A percentile compares a stretch with the other conserved stretches of the same genome.
Conservation (phyloP, 495 filamentous ascomycete genomes). For the Penicillium argentinense region DNA sequence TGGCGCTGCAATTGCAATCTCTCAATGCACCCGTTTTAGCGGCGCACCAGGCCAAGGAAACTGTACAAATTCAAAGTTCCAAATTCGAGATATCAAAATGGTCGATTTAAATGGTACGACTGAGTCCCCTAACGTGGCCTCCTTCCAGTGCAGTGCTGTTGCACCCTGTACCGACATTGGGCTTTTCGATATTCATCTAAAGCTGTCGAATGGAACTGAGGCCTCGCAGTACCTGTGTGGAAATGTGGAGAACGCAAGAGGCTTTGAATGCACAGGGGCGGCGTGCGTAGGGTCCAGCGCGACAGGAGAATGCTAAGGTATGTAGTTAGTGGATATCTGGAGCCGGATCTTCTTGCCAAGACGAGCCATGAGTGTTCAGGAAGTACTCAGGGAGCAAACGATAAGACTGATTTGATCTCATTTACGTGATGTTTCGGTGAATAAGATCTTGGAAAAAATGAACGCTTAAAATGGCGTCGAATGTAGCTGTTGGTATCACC, state of each 20-base stretch:
- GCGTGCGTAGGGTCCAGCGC: conserved; percentile 32
- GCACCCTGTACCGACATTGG: conserved; percentile 33
- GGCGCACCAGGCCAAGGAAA: conserved; percentile 27
- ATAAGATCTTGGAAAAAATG: no score
- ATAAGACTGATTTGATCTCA: no score
- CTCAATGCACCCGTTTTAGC: conserved; percentile 41
- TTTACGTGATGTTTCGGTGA: no score
- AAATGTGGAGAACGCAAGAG: conserved; percentile 26
- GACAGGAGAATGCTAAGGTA: conserved; percentile 30
- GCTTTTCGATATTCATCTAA: conserved; percentile 23
- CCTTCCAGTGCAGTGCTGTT: conserved; percentile 37
- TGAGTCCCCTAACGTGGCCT: conserved; percentile 21
- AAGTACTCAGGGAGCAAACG: no score
- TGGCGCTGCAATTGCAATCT: conserved; percentile 32
- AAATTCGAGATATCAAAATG: conserved; percentile 29
- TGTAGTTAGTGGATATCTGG: no score
- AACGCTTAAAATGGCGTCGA: no score
- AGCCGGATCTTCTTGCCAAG: no score
- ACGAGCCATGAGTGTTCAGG: no score
- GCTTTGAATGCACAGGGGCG: conserved; percentile 37
- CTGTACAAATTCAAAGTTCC: conserved; percentile 40
- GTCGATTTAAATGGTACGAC: conserved; percentile 27
- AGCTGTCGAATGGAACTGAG: conserved; percentile 19
- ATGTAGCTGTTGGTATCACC: no score
- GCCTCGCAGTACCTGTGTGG: conserved; percentile 33